A percentile compares a stretch with the other conserved stretches of the same genome.
Conservation (phyloP, 2,329 filamentous ascomycete genomes). For the Cercospora janseana region DNA sequence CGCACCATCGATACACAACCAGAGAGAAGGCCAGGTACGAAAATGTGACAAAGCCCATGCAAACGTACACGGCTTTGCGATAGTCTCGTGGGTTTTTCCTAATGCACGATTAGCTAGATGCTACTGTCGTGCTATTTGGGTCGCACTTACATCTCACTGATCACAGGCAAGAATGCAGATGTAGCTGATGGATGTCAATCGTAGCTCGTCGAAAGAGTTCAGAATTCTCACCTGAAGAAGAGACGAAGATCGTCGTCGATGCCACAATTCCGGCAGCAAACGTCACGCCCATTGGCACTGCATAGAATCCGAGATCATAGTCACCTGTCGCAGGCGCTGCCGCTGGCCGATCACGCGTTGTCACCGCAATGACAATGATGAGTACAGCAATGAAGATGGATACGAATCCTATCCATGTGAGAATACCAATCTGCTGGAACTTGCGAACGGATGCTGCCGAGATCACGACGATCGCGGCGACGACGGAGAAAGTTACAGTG, state of each 20-base stretch:
- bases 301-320: constrained; percentile 59
- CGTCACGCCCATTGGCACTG: constrained; percentile 53
- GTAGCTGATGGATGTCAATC: constrained; percentile 43
- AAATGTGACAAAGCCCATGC: constrained; percentile 57
- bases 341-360: constrained; percentile 56
- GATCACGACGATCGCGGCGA: constrained; percentile 53
- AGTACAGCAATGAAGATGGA: constrained; percentile 55
- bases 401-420: constrained; percentile 60
- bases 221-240: constrained; percentile 43
- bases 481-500: constrained; percentile 48
- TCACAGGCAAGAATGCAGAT: constrained; percentile 62
- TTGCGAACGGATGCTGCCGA: constrained; percentile 54
- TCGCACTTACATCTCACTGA: constrained; percentile 55
- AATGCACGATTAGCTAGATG: constrained; percentile 29
- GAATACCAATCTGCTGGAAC: constrained; percentile 60
- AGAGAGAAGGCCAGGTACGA: constrained; percentile 60
- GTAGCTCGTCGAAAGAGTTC: not conserved
- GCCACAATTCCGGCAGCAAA: constrained; percentile 61
- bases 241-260: constrained; percentile 59
- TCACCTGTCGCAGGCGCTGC: constrained; percentile 59
- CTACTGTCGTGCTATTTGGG: too few species aligned
- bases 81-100: constrained; percentile 55
- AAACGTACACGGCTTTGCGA: constrained; percentile 58
- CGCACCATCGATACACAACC: constrained; percentile 62
- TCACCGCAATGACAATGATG: constrained; percentile 53